phyloP scores from a whole-genome alignment of 192 early-diverging fungal genomes.

The Kappamyces sp. region DNA sequence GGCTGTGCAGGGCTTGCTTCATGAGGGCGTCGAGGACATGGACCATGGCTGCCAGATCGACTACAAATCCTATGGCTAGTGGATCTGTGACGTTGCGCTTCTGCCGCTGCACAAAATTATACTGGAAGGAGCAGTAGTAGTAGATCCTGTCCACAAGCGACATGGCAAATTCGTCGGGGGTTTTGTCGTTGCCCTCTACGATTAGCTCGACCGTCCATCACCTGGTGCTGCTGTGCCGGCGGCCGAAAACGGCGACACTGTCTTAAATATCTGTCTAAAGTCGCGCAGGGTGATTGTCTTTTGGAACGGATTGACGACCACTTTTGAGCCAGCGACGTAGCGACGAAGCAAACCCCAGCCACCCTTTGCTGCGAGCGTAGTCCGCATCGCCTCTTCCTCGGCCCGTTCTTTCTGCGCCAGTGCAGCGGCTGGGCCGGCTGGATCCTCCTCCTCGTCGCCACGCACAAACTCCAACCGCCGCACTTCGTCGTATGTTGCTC shows the following conservation, averaged over 20 bases:
- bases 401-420: slow-evolving; percentile 14
- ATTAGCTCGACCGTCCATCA: not conserved
- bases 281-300: slow-evolving; percentile 40
- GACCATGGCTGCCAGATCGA: slow-evolving; percentile 53
- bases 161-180: slow-evolving; percentile 31
- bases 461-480: slow-evolving; percentile 39
- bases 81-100: slow-evolving; percentile 23
- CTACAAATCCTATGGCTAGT: slow-evolving; percentile 28
- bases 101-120: slow-evolving; percentile 38
- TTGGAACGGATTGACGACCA: slow-evolving; percentile 10
- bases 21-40: slow-evolving; percentile 51
- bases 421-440: slow-evolving; percentile 18
- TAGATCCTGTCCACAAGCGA: slow-evolving; percentile 46
- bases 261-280: slow-evolving; percentile 40
- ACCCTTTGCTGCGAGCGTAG: slow-evolving; percentile 23
- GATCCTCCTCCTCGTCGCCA: slow-evolving; percentile 38
- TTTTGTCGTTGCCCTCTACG: slow-evolving; percentile 1
- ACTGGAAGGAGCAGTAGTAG: slow-evolving; percentile 50
- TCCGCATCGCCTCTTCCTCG: slow-evolving; percentile 38
- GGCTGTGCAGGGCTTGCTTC: slow-evolving; percentile 46
- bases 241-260: slow-evolving; percentile 42
- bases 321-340: slow-evolving; percentile 10
- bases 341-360: slow-evolving; percentile 39
- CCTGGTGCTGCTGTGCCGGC: not conserved
- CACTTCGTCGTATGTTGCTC: slow-evolving; percentile 43